These are phyloP conservation scores for Ustilago trichophora DNA, from an alignment of 1,284 basidiomycete genomes.

Conservation along the genomic window DNA sequence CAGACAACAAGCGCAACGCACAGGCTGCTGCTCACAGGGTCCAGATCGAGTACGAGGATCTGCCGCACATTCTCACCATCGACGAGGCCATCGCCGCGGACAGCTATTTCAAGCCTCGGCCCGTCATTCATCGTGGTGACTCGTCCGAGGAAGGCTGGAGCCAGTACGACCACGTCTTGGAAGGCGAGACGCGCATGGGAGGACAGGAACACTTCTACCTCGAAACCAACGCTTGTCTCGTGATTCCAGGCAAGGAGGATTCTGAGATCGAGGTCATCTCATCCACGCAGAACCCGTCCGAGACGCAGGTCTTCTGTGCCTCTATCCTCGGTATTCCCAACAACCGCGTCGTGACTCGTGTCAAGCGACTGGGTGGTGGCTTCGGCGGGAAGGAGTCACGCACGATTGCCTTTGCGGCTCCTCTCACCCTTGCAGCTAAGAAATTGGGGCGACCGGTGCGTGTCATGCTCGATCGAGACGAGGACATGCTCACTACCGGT, in stretches of 20 bases:
- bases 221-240: slow-evolving; percentile 66
- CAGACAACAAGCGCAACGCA: slow-evolving; percentile 65
- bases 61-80: slow-evolving; percentile 66
- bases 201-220: slow-evolving; percentile 64
- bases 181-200: slow-evolving; percentile 63
- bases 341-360: slow-evolving; percentile 62
- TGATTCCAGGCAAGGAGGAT: slow-evolving; percentile 65
- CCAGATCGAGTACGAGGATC: slow-evolving; percentile 65
- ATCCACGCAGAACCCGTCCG: slow-evolving; percentile 66
- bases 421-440: slow-evolving; percentile 62
- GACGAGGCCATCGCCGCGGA: slow-evolving; percentile 62
- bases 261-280: slow-evolving; percentile 66
- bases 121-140: slow-evolving; percentile 52
- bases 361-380: slow-evolving; percentile 66
- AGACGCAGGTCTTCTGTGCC: slow-evolving; percentile 66
- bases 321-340: slow-evolving; percentile 65
- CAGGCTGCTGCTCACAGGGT: slow-evolving; percentile 65
- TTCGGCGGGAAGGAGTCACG: slow-evolving; percentile 67
- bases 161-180: slow-evolving; percentile 56
- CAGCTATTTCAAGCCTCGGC: slow-evolving; percentile 57
- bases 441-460: slow-evolving; percentile 65
- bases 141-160: slow-evolving; percentile 41
- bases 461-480: slow-evolving; percentile 66
- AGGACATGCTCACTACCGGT: slow-evolving; percentile 66
- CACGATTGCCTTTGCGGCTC: slow-evolving; percentile 48